Base-by-base conservation (phyloP, 2,329 filamentous ascomycete species). In the Apiospora arundinis region DNA sequence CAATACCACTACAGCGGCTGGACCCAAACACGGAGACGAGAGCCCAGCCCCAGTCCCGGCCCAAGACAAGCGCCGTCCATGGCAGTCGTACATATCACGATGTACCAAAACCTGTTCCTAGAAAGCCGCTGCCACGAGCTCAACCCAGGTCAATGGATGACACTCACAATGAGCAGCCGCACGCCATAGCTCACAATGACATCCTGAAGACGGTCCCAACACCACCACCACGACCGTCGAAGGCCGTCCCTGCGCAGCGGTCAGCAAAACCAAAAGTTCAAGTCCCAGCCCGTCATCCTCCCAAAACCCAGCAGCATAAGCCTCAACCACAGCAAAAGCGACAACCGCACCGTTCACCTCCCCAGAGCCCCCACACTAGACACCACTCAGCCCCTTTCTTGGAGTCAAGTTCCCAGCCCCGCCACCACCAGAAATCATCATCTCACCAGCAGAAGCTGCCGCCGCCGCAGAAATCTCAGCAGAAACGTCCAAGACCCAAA, bases 81-180 rank as follows among this genome's bases (percentile, higher is more conserved):
- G 18, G 32, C 9, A n/a, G 52, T 63, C 56, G 56, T n/a, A 63
- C 32, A 40, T 40, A 63, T 40, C 56, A 63, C 28, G 56, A 63
- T n/a, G 56, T 63, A n/a, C 28, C 56, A 40, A 37, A 63, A 12
- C 56, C 56, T 21, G 14, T 12, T 21, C 18, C 21, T 40, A 18
- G 14, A 40, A 37, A 45, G 42, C 14, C 32, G 12, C 32, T 11
- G 16, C 18, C 32, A 14, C n/a, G 11, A 63, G 18, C 32, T n/a
- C 32, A 18, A 14, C 56, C 28, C 56, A 21, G n/a, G 18, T 40
- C 32, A 11, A 23, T 12, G 9, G 9, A 4, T 63, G 18, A 8
- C 8, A 45, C 2, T 16, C 32, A 1, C 8, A 32, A 40, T 37
- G 56, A 40, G 32, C 28, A 1, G 11, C 32, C 9, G 14, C 28